Evolutionary conservation across 371 early-diverging fungal genomes (phyloP).

Genomic region (Gilbertella persicaria): DNA sequence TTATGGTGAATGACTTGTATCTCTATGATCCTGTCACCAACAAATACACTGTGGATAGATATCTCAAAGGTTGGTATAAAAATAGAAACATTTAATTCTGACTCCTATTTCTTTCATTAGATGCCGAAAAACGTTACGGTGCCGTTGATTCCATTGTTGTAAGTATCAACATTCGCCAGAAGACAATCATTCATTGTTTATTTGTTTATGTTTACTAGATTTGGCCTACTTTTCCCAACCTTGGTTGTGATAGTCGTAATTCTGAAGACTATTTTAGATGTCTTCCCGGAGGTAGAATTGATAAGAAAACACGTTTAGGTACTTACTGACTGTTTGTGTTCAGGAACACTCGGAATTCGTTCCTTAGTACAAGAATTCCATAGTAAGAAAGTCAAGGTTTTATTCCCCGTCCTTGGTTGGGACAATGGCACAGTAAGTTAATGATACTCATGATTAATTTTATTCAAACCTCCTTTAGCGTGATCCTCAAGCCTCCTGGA

Average conservation of each 20-base stretch:
- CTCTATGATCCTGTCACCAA: constrained; percentile 26
- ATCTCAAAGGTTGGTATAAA: constrained; percentile 17
- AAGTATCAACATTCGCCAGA: constrained; percentile 8
- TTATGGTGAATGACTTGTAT: constrained; percentile 30
- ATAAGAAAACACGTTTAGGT: too few species aligned
- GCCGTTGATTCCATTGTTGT: constrained; percentile 32
- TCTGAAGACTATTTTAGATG: constrained; percentile 30
- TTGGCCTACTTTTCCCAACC: constrained; percentile 27
- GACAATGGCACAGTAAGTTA: constrained; percentile 34
- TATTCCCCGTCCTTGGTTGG: constrained; percentile 22
- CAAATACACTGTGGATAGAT: constrained; percentile 27
- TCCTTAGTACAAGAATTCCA: constrained; percentile 26
- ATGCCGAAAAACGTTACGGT: constrained; percentile 25
- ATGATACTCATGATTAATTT: background rate
- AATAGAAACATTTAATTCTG: background rate
- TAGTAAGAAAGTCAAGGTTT: constrained; percentile 19
- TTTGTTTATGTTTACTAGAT: constrained; percentile 14
- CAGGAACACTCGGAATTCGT: constrained; percentile 27
- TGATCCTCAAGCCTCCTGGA: constrained; percentile 31
- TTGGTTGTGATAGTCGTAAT: constrained; percentile 36
- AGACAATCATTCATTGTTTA: background rate
- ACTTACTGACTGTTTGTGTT: background rate
- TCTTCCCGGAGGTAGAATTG: constrained; percentile 26
- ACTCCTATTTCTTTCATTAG: constrained; percentile 1
- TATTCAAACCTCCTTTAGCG: constrained; percentile 10